Conservation (phyloP, 345 rosid species). For the Toxicodendron radicans region DNA sequence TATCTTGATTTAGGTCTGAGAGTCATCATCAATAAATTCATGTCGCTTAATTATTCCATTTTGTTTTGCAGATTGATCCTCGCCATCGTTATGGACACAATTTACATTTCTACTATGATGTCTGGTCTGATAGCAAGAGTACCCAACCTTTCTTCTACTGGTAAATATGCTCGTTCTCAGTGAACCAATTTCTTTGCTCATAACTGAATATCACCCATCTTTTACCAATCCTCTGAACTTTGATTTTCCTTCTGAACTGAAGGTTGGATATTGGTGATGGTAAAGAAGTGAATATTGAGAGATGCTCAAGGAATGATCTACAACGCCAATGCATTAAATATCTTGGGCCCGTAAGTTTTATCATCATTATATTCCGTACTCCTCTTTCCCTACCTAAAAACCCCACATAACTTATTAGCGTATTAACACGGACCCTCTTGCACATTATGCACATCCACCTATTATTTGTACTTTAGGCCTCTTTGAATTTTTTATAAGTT, state of each 20-base stretch:
- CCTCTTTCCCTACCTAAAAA: neutral
- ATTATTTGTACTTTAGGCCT: neutral
- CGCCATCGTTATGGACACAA: slow-evolving; percentile 92
- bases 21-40: neutral
- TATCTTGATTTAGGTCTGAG: neutral
- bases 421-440: neutral
- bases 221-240: slow-evolving; percentile 20
- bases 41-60: slow-evolving; percentile 5
- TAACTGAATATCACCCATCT: neutral
- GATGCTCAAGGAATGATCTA: slow-evolving; percentile 43
- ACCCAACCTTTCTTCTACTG: slow-evolving; percentile 79
- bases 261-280: slow-evolving; percentile 85
- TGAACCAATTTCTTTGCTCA: neutral
- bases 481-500: neutral
- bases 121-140: slow-evolving; percentile 66
- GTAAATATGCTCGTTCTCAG: slow-evolving; percentile 29
- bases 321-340: slow-evolving; percentile 59
- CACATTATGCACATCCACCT: neutral
- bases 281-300: slow-evolving; percentile 56
- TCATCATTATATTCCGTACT: neutral
- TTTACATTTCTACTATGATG: slow-evolving; percentile 73
- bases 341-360: slow-evolving; percentile 64
- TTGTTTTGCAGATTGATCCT: slow-evolving; percentile 62
- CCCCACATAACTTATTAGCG: neutral
- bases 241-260: slow-evolving; percentile 22